Conservation (phyloP, 768 basidiomycete species). For the Scleroderma citrinum region DNA sequence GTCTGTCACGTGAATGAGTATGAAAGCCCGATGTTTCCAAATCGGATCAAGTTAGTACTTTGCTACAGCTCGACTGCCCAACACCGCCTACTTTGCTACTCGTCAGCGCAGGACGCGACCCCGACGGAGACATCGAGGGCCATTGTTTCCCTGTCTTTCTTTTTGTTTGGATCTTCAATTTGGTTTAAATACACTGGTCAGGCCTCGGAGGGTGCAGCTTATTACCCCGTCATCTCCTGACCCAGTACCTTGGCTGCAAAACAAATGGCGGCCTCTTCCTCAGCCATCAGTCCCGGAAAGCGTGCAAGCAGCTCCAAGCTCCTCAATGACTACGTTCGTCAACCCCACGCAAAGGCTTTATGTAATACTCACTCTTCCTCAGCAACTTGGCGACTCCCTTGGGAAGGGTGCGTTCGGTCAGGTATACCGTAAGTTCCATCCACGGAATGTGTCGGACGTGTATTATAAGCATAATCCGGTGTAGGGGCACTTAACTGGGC, state of each 20-base stretch:
- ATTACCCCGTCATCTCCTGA: neutral
- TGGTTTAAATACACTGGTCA: neutral
- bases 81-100: slow-evolving; percentile 17
- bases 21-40: slow-evolving; percentile 22
- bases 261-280: slow-evolving; percentile 19
- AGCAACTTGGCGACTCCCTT: slow-evolving; percentile 97
- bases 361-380: neutral
- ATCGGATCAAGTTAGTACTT: slow-evolving; percentile 20
- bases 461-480: slow-evolving; percentile 47
- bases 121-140: slow-evolving; percentile 9
- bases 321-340: slow-evolving; percentile 60
- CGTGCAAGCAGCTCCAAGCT: slow-evolving; percentile 41
- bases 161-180: slow-evolving; percentile 1
- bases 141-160: slow-evolving; percentile 9
- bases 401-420: slow-evolving; percentile 97
- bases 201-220: neutral
- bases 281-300: slow-evolving; percentile 18
- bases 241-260: neutral
- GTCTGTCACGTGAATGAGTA: slow-evolving; percentile 1
- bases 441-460: slow-evolving; percentile 17
- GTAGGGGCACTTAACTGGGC: slow-evolving; percentile 88
- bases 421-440: slow-evolving; percentile 74
- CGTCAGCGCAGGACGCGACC: slow-evolving; percentile 35
- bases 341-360: slow-evolving; percentile 8
- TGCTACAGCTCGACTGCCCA: neutral